Evolutionary conservation across 2,329 filamentous ascomycete species (phyloP), one percentile per base, ranked within the genome.

Genomic region (Periglandula ipomoeae): DNA sequence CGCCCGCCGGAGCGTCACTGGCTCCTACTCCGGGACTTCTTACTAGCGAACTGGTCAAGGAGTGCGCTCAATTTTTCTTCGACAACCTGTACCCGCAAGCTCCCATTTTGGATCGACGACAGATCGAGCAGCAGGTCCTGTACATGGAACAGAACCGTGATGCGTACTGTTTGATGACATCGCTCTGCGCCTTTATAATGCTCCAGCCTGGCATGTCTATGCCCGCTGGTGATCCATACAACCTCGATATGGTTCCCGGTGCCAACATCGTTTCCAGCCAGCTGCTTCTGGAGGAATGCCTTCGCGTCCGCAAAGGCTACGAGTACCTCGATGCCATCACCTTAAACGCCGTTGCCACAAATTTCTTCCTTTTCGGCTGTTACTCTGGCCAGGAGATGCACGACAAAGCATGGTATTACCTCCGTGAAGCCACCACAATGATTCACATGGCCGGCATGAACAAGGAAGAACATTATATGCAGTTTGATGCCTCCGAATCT

Each of bases 341-440:
- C 8, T 63, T 77, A 50, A 79, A 80, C 56, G 76, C 70, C 40
- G 63, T 87, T 11, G 79, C 82, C 50, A 88, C 84, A n/a, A 89
- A 84, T 47, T 89, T 87, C 65, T 89, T 91, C 62, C 63, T 91
- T 23, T 89, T 87, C 57, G 84, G 79, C 34, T 84, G 82, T 50
- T 80, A 84, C 61, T 84, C 85, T 52, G 83, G 80, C 34, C 69
- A 87, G 42, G 84, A 89, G 53, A 73, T 82, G 61, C 84, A 89
- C 61, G 81, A 85, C 53, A 82, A 82, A 62, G 86, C 85, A 1
- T 91, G 87, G 86, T 89, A 82, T 60, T 81, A 88, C 61, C 70
- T 91, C 9, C 81, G 86, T 23, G 87, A 93, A 65, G 84, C 85
- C 5, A 84, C 81, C 2, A 89, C 86, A 5, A 72, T 91, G 64